Evolutionary conservation across 257 asterid species (phyloP).

Genomic region (Mitragyna speciosa): DNA sequence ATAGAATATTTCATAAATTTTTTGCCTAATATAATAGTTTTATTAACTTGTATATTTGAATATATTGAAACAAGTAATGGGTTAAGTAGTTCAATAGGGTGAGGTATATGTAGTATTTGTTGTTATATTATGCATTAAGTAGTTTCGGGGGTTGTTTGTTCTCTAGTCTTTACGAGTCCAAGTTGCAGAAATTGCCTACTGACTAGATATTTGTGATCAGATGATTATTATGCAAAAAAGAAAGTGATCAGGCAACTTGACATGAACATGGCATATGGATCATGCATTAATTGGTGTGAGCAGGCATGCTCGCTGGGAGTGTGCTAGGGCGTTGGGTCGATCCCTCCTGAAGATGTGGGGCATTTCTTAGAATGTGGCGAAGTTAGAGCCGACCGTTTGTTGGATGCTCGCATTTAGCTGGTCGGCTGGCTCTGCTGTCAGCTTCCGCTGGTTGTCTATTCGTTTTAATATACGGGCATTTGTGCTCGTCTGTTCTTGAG

Average conservation of each 20-base stretch:
- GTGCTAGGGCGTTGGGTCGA: conserved; percentile 58
- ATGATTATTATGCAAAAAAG: conserved; percentile 56
- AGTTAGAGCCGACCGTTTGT: conserved; percentile 50
- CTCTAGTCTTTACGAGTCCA: neutral
- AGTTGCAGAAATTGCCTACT: neutral
- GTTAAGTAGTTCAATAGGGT: too few relatives aligned
- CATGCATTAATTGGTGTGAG: conserved; percentile 73
- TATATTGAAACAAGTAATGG: too few relatives aligned
- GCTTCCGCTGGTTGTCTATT: neutral
- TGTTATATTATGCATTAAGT: too few relatives aligned
- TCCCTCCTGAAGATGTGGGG: conserved; percentile 57
- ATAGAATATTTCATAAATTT: too few relatives aligned
- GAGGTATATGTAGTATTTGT: too few relatives aligned
- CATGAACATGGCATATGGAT: conserved; percentile 78
- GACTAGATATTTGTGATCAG: conserved; percentile 25
- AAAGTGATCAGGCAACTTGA: conserved; percentile 68
- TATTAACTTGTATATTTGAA: too few relatives aligned
- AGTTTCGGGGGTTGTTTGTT: neutral
- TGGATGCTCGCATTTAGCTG: conserved; percentile 69
- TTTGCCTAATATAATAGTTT: too few relatives aligned
- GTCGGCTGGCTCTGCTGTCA: neutral
- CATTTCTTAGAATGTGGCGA: conserved; percentile 41
- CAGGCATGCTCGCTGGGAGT: conserved; percentile 73
- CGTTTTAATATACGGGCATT: neutral
- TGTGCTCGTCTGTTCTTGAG: neutral